phyloP scores from a whole-genome alignment of 164 flowering plant species.

The Umbellularia californica region DNA sequence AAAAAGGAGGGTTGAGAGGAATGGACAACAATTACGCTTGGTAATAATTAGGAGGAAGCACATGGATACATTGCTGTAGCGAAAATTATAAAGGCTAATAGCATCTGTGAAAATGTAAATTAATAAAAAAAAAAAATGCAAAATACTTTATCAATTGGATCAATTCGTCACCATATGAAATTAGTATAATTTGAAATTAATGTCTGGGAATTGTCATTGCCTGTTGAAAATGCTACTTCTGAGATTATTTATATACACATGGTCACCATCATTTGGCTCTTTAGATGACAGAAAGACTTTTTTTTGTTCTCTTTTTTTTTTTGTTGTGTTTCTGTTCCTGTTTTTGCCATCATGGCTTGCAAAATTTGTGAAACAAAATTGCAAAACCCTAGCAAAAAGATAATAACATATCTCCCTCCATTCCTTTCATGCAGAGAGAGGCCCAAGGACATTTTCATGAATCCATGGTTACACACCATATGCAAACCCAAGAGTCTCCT shows the following conservation, averaged over 20 bases:
- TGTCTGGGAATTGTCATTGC: too few relatives aligned
- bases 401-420: neutral
- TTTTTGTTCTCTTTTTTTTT: neutral
- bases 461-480: neutral
- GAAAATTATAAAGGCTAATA: too few relatives aligned
- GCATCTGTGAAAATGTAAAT: too few relatives aligned
- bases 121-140: too few relatives aligned
- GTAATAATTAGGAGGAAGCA: too few relatives aligned
- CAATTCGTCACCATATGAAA: too few relatives aligned
- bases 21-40: too few relatives aligned
- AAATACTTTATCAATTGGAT: too few relatives aligned
- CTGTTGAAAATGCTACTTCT: too few relatives aligned
- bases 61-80: too few relatives aligned
- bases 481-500: neutral
- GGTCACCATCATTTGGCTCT: neutral
- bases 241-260: neutral
- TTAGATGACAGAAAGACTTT: neutral
- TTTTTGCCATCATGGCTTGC: neutral
- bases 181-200: too few relatives aligned
- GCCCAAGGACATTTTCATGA: neutral
- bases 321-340: neutral
- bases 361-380: neutral
- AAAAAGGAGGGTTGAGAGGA: too few relatives aligned
- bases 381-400: neutral
- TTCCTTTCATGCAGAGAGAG: neutral